Percentiles rank a stretch among this genome's conserved stretches.
These are phyloP conservation scores for Malus hybrid DNA, from an alignment of 331 rosid species.

Conservation along the genomic window DNA sequence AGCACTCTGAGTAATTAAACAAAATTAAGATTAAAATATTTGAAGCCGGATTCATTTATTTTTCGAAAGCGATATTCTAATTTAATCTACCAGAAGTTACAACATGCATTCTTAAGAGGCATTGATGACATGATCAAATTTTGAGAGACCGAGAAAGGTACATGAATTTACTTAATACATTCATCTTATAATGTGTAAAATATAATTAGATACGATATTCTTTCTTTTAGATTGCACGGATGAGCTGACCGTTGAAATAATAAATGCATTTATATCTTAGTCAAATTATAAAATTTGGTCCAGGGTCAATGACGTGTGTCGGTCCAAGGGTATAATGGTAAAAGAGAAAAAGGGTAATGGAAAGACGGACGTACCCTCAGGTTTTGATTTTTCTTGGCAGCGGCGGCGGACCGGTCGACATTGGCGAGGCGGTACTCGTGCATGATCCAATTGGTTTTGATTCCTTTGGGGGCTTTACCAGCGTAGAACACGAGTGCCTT, in stretches of 20 bases:
- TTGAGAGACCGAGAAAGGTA: too few species aligned
- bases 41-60: background rate
- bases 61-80: background rate
- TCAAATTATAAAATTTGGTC: too few species aligned
- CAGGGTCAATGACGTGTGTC: background rate
- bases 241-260: too few species aligned
- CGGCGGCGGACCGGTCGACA: slow-evolving; percentile 60
- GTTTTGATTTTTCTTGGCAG: slow-evolving; percentile 44
- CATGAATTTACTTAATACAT: too few species aligned
- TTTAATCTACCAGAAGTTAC: background rate
- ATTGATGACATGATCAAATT: background rate
- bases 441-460: slow-evolving; percentile 94
- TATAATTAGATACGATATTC: too few species aligned
- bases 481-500: slow-evolving; percentile 86
- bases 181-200: too few species aligned
- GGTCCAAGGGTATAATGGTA: background rate
- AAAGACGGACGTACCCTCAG: slow-evolving; percentile 39
- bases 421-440: slow-evolving; percentile 91
- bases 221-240: too few species aligned
- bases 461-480: slow-evolving; percentile 76
- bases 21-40: background rate
- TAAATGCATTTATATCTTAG: too few species aligned
- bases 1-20: background rate
- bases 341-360: background rate
- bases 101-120: too few species aligned